Evolutionary conservation across 306 rosid genomes (phyloP).

Genomic region (Quercus parvula): DNA sequence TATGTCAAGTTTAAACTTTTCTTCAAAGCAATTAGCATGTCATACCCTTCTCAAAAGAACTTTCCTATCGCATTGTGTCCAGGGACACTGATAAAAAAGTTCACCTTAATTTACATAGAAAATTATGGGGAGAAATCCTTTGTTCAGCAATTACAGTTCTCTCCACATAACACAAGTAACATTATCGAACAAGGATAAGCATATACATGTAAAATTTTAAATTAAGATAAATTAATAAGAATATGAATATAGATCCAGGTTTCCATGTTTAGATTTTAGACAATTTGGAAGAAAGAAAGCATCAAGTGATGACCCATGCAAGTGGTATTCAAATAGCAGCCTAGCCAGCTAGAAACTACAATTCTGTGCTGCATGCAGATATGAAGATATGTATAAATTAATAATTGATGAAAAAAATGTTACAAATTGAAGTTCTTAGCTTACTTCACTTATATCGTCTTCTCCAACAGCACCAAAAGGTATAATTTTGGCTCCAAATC

Average conservation of each 20-base stretch:
- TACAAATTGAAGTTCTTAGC: conserved; percentile 14
- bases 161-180: background rate
- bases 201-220: background rate
- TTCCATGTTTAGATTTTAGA: background rate
- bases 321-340: background rate
- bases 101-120: background rate
- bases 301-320: background rate
- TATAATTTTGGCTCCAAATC: conserved; percentile 90
- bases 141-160: background rate
- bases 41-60: background rate
- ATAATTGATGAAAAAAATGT: conserved; percentile 11
- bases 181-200: background rate
- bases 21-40: background rate
- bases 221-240: background rate
- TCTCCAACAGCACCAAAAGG: conserved; percentile 93
- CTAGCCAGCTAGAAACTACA: background rate
- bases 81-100: background rate
- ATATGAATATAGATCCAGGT: background rate
- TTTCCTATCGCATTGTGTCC: background rate
- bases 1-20: background rate
- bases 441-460: conserved; percentile 82
- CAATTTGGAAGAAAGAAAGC: background rate
- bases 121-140: background rate
- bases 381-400: background rate
- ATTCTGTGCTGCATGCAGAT: background rate